Evolutionary conservation across 371 early-diverging fungal species (phyloP), one percentile per base, ranked within the genome.

Genomic region (Zancudomyces culisetae): DNA sequence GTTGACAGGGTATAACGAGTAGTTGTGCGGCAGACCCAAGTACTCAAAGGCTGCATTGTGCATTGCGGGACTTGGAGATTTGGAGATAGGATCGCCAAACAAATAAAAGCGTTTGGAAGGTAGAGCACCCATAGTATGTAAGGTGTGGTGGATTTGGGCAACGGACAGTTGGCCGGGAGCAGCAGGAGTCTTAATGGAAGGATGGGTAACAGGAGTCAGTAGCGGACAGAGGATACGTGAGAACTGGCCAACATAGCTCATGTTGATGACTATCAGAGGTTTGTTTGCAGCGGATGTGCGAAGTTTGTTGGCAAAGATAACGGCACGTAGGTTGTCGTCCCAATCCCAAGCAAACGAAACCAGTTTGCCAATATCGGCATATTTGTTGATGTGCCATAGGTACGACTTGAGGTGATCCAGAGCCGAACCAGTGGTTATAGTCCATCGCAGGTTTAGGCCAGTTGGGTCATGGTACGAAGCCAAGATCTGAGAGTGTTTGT

Each of bases 121-220:
- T 29, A 84, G 56, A 40, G 81, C 60, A 1, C 95, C 97, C 10
- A 82, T 55, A 13, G 79, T 60, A 27, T 73, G 63, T 2, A 86
- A 79, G 0, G 83, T 75, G 40, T 70, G 60, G 58, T 84, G 69
- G 55, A 97, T 89, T 58, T 91, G 79, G 20, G 63, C 63, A 1
- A 90, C 71, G n/a, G 85, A 77, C 22, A 97, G 73, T 66, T 97
- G 95, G 27, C 97, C 97, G 10, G 94, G 92, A 1, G 97, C 97
- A 1, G 97, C 94, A 40, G 77, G 75, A 1, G 69, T 62, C 1
- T 88, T 78, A 30, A 94, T 62, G 20, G 70, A 60, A 27, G 81
- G 72, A 60, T 97, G 97, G 0, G 92, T 94, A 20, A 92, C 88
- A 1, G 97, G 97, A 1, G 97, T 92, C 51, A 93, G 57, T 55